A percentile compares a stretch with the other conserved stretches of the same genome.
Evolutionary conservation across 352 stramenopile species (phyloP).

Genomic region (Phytophthora citrophthora): DNA sequence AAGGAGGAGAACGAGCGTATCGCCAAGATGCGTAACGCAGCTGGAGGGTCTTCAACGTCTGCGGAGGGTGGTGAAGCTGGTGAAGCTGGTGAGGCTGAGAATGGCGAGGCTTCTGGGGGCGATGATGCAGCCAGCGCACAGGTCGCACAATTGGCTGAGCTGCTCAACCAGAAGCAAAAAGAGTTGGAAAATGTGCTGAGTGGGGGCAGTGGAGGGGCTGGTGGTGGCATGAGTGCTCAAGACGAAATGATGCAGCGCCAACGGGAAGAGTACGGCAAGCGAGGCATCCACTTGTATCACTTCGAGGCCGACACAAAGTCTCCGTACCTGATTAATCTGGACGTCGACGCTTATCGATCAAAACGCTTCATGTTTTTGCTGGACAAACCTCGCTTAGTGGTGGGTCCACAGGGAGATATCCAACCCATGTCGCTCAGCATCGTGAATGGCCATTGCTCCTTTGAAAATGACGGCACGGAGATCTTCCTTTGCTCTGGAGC

Average conservation of each 20-base stretch:
- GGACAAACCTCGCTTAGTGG: constrained; percentile 54
- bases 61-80: constrained; percentile 3
- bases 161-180: constrained; percentile 76
- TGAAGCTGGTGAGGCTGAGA: constrained; percentile 12
- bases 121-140: constrained; percentile 35
- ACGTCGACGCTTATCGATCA: constrained; percentile 93
- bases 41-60: constrained; percentile 17
- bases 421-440: constrained; percentile 93
- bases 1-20: constrained; percentile 87
- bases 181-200: constrained; percentile 74
- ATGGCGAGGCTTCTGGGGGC: constrained; percentile 25
- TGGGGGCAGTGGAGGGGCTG: constrained; percentile 46
- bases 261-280: constrained; percentile 90
- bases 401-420: constrained; percentile 89
- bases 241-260: constrained; percentile 90
- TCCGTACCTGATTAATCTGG: constrained; percentile 94
- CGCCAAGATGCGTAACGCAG: constrained; percentile 52
- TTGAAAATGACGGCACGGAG: constrained; percentile 55
- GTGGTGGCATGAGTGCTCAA: constrained; percentile 58
- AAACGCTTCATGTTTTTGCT: constrained; percentile 94
- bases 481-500: constrained; percentile 71
- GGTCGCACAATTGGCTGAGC: constrained; percentile 67
- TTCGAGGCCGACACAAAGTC: constrained; percentile 87
- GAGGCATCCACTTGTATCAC: constrained; percentile 89
- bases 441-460: constrained; percentile 86